These are phyloP conservation scores for Cercophora samala DNA, from an alignment of 495 filamentous ascomycete species.

Conservation along the genomic window DNA sequence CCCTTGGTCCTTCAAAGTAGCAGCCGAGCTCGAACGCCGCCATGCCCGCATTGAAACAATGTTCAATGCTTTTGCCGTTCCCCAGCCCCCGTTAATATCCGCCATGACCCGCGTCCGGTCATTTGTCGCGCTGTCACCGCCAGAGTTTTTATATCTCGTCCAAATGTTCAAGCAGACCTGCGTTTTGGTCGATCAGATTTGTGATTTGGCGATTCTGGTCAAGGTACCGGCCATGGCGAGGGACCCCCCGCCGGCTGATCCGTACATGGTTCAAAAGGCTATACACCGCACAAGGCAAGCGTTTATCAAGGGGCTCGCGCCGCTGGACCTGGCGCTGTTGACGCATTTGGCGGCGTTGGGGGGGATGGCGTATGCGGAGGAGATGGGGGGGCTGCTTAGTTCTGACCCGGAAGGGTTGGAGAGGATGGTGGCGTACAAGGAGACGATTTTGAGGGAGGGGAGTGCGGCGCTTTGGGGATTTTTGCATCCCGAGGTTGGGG, in stretches of 20 bases:
- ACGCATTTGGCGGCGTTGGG: constrained; percentile 16
- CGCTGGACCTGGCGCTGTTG: constrained; percentile 26
- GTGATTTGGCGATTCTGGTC: not conserved
- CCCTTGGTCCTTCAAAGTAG: constrained; percentile 21
- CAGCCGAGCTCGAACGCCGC: constrained; percentile 30
- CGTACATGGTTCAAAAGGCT: not conserved
- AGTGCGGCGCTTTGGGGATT: constrained; percentile 21
- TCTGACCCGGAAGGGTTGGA: constrained; percentile 11
- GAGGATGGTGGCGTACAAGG: constrained; percentile 19
- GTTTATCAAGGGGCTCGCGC: constrained; percentile 21
- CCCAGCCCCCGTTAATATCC: not conserved
- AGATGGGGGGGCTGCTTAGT: not conserved
- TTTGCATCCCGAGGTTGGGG: not conserved
- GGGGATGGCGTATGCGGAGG: constrained; percentile 13
- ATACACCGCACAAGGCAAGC: constrained; percentile 19
- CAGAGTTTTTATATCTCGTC: not conserved
- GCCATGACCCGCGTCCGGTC: not conserved
- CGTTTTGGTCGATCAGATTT: not conserved
- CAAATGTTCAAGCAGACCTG: not conserved
- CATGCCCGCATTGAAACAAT: constrained; percentile 21
- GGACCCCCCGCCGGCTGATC: not conserved
- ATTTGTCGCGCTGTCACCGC: not conserved
- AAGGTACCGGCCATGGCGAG: not conserved
- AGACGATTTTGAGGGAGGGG: constrained; percentile 22
- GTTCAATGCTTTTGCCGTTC: constrained; percentile 5